Percentiles rank a stretch among this genome's conserved stretches.
Conservation (phyloP, 257 asterid genomes). For the Solanum gandarillasii region DNA sequence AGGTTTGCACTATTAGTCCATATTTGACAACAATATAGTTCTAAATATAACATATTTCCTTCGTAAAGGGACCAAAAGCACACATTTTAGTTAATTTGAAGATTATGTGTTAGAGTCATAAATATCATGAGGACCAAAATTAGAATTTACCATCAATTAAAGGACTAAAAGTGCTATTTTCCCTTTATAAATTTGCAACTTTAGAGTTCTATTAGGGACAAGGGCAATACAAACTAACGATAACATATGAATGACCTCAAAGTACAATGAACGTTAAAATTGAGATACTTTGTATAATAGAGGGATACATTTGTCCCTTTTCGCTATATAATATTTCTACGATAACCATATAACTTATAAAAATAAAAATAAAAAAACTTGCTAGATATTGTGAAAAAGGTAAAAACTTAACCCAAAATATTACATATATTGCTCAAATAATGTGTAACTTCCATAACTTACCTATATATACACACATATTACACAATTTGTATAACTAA, state of each 20-base stretch:
- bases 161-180: background rate
- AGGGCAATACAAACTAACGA: too few relatives aligned
- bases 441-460: background rate
- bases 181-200: too few relatives aligned
- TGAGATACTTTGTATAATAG: background rate
- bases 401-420: background rate
- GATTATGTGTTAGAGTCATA: background rate
- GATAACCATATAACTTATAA: background rate
- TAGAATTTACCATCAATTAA: background rate
- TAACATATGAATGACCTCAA: background rate
- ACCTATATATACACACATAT: background rate
- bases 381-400: background rate
- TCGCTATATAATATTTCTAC: background rate
- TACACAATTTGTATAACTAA: background rate
- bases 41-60: background rate
- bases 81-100: background rate
- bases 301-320: background rate
- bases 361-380: background rate
- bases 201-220: background rate
- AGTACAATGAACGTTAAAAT: too few relatives aligned
- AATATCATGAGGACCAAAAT: background rate
- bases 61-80: background rate
- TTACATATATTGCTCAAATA: background rate
- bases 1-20: background rate
- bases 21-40: background rate